Evolutionary conservation across 805 yeast genomes (phyloP), one percentile per base, ranked within the genome.

Genomic region (Maudiozyma barnettii): DNA sequence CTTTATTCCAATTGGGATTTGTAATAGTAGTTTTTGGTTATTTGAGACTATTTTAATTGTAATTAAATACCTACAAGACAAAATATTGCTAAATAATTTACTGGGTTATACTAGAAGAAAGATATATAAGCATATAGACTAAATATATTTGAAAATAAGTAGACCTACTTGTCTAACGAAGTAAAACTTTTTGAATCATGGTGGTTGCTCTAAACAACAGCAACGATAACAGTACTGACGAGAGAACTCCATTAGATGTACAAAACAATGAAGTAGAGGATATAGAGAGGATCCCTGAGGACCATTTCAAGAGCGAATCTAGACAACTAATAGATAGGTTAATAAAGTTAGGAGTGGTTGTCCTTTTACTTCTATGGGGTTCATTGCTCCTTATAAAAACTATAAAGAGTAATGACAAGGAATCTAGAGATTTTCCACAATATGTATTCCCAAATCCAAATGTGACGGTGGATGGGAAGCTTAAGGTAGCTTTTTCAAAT

Each of bases 401-500:
- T n/a, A 39, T 58, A 45, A 14, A 23, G 10, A 16, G 22, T 37
- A 19, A 20, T 14, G 5, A 38, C 9, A 22, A 20, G 35, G 18
- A 36, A 16, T 22, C 9, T 10, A 23, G 22, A 20, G 36, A 2
- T 1, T 9, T 7, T 19, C 44, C 50, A 36, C 31, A 29, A n/a
- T 54, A 48, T 41, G 18, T 33, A 20, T 41, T 53, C 38, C 58
- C 59, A 5, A 43, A 51, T 21, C 44, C 55, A 9, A 45, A 45
- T 9, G 39, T 49, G 33, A 57, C 59, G 8, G 46, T 51, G 2
- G 54, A 57, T 46, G 63, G 63, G 1, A 44, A 41, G 5, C 42
- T 55, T 36, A 58, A 61, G 36, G 59, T 76, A 8, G 59, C 70
- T 0, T 73, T 79, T 45, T 65, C 68, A 1, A 67, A 69, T 38